Percentiles rank a stretch among this genome's conserved stretches.
phyloP scores from a whole-genome alignment of 2,329 filamentous ascomycete species.

The Calonectria hongkongensis region DNA sequence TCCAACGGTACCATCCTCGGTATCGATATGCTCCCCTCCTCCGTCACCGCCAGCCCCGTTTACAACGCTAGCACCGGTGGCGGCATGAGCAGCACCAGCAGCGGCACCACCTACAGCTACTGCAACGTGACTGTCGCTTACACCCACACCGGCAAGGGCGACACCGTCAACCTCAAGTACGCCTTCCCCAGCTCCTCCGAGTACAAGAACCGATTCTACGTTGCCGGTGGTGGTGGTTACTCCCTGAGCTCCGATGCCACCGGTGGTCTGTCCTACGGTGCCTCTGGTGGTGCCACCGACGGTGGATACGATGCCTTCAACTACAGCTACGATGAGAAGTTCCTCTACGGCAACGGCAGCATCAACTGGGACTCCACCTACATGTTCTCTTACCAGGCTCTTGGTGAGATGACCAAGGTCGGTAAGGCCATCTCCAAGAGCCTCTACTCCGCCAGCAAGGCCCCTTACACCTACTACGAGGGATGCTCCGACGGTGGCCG shows the following conservation, averaged over 20 bases:
- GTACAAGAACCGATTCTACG: slow-evolving; percentile 67
- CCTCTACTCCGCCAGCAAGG: slow-evolving; percentile 61
- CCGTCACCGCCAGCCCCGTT: slow-evolving; percentile 59
- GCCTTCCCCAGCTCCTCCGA: slow-evolving; percentile 58
- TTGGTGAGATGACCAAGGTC: slow-evolving; percentile 68
- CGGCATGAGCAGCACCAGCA: slow-evolving; percentile 52
- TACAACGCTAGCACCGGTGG: slow-evolving; percentile 46
- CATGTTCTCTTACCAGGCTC: slow-evolving; percentile 71
- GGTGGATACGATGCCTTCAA: slow-evolving; percentile 66
- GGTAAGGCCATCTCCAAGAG: slow-evolving; percentile 65
- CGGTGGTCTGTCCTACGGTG: slow-evolving; percentile 64
- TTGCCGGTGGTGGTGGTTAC: slow-evolving; percentile 66
- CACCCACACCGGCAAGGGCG: slow-evolving; percentile 57
- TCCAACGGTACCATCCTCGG: slow-evolving; percentile 42
- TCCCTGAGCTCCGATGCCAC: slow-evolving; percentile 55
- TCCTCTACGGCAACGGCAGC: slow-evolving; percentile 68
- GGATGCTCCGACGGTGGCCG: slow-evolving; percentile 69
- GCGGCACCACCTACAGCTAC: slow-evolving; percentile 53
- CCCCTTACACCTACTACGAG: slow-evolving; percentile 71
- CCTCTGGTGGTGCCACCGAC: slow-evolving; percentile 63
- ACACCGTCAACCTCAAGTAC: slow-evolving; percentile 59
- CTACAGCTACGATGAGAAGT: slow-evolving; percentile 61
- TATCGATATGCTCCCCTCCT: slow-evolving; percentile 60
- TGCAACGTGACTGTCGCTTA: slow-evolving; percentile 62
- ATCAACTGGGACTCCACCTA: slow-evolving; percentile 70